Evolutionary conservation across 2,329 filamentous ascomycete species (phyloP).

Genomic region (Penicillium italicum): DNA sequence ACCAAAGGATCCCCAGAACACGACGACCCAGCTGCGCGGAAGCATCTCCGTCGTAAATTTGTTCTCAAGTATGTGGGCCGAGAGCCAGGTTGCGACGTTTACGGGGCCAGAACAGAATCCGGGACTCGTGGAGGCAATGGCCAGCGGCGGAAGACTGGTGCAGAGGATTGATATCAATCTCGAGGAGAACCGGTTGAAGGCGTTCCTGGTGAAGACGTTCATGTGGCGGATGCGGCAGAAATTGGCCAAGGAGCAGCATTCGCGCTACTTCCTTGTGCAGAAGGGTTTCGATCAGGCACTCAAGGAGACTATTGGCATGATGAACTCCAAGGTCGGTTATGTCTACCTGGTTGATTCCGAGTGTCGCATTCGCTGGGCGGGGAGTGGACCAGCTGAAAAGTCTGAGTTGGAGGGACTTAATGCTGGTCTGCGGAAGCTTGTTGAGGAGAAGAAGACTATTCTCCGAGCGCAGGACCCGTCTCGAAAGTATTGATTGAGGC

Average conservation of each 20-base stretch:
- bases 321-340: constrained; percentile 92
- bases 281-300: constrained; percentile 55
- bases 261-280: constrained; percentile 57
- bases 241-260: constrained; percentile 51
- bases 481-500: constrained; percentile 15
- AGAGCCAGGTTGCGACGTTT: constrained; percentile 73
- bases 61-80: constrained; percentile 81
- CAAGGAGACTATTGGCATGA: constrained; percentile 60
- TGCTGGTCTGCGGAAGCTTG: constrained; percentile 40
- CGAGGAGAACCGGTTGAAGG: constrained; percentile 71
- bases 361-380: constrained; percentile 92
- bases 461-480: constrained; percentile 21
- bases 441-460: constrained; percentile 38
- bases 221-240: constrained; percentile 49
- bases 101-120: constrained; percentile 64
- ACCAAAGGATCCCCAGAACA: constrained; percentile 58
- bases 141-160: constrained; percentile 50
- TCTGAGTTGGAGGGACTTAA: constrained; percentile 44
- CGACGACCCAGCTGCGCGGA: constrained; percentile 69
- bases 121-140: constrained; percentile 62
- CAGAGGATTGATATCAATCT: constrained; percentile 86
- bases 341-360: constrained; percentile 84
- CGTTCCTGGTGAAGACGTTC: constrained; percentile 55
- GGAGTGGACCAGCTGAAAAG: constrained; percentile 55
- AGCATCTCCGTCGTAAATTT: constrained; percentile 75